phyloP scores from a whole-genome alignment of 2,329 filamentous ascomycete species.

The Leptographium lundbergii region DNA sequence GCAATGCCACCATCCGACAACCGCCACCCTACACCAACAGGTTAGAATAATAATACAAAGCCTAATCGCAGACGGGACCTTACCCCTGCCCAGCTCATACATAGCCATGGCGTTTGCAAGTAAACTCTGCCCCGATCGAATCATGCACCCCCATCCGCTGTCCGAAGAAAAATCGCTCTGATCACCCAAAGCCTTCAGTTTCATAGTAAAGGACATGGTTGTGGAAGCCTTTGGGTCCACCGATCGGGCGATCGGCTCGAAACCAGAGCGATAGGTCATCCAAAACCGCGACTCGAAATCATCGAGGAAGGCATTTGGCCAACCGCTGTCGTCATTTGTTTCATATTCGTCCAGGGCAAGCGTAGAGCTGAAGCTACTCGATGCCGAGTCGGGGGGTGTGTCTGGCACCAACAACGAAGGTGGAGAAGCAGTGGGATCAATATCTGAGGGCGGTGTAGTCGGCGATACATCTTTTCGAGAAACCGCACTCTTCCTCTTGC shows the following conservation, averaged over 20 bases:
- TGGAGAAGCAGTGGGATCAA: constrained; percentile 4
- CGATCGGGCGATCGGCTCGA: constrained; percentile 69
- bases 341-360: constrained; percentile 32
- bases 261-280: constrained; percentile 92
- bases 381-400: constrained; percentile 34
- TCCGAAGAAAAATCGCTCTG: constrained; percentile 80
- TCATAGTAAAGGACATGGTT: constrained; percentile 70
- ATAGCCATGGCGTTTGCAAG: constrained; percentile 73
- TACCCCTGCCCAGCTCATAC: constrained; percentile 67
- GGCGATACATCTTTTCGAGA: constrained; percentile 8
- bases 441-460: constrained; percentile 3
- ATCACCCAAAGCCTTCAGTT: constrained; percentile 68
- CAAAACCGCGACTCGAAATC: constrained; percentile 90
- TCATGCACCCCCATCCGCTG: constrained; percentile 98
- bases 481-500: constrained; percentile 8
- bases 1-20: constrained; percentile 41
- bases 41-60: neutral
- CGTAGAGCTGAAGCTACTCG: constrained; percentile 40
- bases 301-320: constrained; percentile 75
- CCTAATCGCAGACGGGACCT: constrained; percentile 7
- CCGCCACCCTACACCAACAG: constrained; percentile 52
- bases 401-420: constrained; percentile 18
- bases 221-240: constrained; percentile 57
- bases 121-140: constrained; percentile 85
- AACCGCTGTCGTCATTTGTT: constrained; percentile 39